These are phyloP conservation scores for Blyttiomyces sp. DNA, from an alignment of 371 early-diverging fungal genomes.

Conservation along the genomic window DNA sequence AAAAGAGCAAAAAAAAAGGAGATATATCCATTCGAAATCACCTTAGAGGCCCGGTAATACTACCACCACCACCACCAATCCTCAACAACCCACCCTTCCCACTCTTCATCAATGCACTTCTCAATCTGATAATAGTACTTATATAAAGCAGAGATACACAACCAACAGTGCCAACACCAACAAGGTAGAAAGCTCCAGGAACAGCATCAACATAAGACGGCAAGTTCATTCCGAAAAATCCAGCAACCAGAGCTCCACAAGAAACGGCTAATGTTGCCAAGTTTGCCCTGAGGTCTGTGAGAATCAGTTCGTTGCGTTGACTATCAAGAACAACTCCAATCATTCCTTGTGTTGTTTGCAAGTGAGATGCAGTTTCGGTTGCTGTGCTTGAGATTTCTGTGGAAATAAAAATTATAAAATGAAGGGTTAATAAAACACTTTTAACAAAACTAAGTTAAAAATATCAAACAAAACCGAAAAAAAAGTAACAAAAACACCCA, in stretches of 20 bases:
- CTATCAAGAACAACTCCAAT: conserved; percentile 79
- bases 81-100: too few relatives aligned
- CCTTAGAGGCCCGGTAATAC: too few relatives aligned
- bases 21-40: too few relatives aligned
- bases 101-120: too few relatives aligned
- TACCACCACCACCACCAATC: too few relatives aligned
- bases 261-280: conserved; percentile 75
- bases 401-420: not conserved
- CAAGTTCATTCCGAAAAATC: conserved; percentile 87
- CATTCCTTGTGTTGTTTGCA: conserved; percentile 82
- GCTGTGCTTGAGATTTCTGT: too few relatives aligned
- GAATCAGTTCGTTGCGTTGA: conserved; percentile 79
- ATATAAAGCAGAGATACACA: too few relatives aligned
- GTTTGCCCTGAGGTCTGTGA: conserved; percentile 77
- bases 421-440: not conserved
- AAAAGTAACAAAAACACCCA: not conserved
- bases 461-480: not conserved
- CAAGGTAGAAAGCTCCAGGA: too few relatives aligned
- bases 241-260: conserved; percentile 66
- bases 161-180: too few relatives aligned
- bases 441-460: not conserved
- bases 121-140: too few relatives aligned
- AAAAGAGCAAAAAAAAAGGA: too few relatives aligned
- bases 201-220: too few relatives aligned
- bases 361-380: conserved; percentile 64